A percentile compares a stretch with the other conserved stretches of the same genome.
These are phyloP conservation scores for Rhodotorula kratochvilovae DNA, from an alignment of 768 basidiomycete species.

Conservation along the genomic window DNA sequence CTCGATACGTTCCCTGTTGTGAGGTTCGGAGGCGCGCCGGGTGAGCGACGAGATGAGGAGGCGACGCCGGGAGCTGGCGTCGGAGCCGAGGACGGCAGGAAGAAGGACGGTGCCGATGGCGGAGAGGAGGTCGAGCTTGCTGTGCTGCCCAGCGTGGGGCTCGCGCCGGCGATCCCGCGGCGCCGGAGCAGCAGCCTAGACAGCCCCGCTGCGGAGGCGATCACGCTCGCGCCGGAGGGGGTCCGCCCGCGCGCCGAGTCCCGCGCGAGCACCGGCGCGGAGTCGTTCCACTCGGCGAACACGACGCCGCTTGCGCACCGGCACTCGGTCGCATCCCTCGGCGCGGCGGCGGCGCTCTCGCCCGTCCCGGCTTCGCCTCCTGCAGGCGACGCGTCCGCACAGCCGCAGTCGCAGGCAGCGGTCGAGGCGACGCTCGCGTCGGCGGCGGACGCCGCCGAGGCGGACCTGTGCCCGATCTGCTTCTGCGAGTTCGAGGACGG, in stretches of 20 bases:
- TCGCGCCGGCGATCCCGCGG: neutral
- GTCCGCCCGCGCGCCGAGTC: neutral
- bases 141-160: neutral
- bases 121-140: conserved; percentile 12
- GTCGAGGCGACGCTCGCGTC: neutral
- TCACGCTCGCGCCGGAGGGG: neutral
- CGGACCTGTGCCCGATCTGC: conserved; percentile 75
- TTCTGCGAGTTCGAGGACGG: conserved; percentile 90
- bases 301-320: neutral
- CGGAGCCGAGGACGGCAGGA: neutral
- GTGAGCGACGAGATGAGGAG: neutral
- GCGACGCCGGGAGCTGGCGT: neutral
- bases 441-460: neutral
- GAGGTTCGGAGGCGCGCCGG: conserved; percentile 60
- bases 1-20: conserved; percentile 92
- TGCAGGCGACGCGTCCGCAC: neutral
- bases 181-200: neutral
- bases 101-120: conserved; percentile 40
- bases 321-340: neutral
- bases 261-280: neutral
- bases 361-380: neutral
- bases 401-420: neutral
- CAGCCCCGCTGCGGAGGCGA: too few species aligned
- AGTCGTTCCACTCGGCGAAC: conserved; percentile 11
- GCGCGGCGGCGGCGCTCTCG: neutral